Conservation (phyloP, 768 basidiomycete genomes). For the Kwoniella sp. region DNA sequence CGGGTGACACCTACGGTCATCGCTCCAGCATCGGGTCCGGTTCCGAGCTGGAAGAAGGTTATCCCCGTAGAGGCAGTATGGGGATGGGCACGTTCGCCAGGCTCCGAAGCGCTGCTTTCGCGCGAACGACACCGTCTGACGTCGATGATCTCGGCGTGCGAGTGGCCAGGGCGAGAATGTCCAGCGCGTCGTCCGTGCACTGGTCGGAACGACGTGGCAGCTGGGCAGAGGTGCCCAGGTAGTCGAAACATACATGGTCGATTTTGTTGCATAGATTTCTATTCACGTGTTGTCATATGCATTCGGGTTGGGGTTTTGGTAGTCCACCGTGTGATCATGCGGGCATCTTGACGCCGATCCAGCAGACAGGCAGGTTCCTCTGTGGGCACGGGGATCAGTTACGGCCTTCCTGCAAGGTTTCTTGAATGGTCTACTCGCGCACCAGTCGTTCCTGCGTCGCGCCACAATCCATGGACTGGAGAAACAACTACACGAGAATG, state of each 20-base stretch:
- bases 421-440: no score
- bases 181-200: background rate
- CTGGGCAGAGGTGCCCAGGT: slow-evolving; percentile 40
- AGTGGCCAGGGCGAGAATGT: background rate
- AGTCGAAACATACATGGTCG: no score
- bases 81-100: slow-evolving; percentile 15
- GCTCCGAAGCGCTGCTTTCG: background rate
- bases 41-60: background rate
- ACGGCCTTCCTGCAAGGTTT: no score
- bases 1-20: slow-evolving; percentile 1
- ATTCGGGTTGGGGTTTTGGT: no score
- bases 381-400: no score
- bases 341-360: no score
- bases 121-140: background rate
- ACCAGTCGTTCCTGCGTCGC: no score
- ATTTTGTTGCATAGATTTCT: background rate
- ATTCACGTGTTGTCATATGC: slow-evolving; percentile 1
- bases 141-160: slow-evolving; percentile 2
- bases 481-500: no score
- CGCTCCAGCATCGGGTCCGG: background rate
- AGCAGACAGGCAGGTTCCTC: no score
- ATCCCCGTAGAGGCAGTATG: slow-evolving; percentile 18
- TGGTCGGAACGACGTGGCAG: slow-evolving; percentile 36
- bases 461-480: no score
- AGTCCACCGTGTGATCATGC: no score